Percentiles rank a stretch among this genome's conserved stretches.
Evolutionary conservation across 768 basidiomycete species (phyloP).

Genomic region (Suillus spraguei): DNA sequence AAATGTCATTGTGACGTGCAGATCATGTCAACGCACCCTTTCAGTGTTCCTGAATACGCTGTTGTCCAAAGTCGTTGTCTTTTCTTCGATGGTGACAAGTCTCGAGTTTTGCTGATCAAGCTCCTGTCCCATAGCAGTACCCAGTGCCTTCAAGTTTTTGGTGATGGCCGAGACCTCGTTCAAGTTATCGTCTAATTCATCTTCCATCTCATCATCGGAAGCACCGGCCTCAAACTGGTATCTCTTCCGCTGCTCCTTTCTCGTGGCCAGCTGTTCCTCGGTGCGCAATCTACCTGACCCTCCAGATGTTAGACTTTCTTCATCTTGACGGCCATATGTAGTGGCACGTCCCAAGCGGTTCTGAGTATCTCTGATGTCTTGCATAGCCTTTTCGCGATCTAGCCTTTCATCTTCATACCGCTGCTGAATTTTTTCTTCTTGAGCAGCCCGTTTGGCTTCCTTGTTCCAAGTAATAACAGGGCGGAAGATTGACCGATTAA

Average conservation of each 20-base stretch:
- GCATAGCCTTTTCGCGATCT: conserved; percentile 83
- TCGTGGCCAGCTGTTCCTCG: conserved; percentile 51
- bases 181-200: conserved; percentile 91
- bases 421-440: conserved; percentile 79
- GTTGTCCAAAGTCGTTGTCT: conserved; percentile 75
- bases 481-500: conserved; percentile 94
- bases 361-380: conserved; percentile 86
- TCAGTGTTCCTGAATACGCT: conserved; percentile 83
- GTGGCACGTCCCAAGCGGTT: conserved; percentile 79
- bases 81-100: conserved; percentile 75
- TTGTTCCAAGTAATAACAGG: conserved; percentile 94
- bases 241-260: conserved; percentile 74
- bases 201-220: conserved; percentile 93
- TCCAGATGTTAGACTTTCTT: conserved; percentile 37
- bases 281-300: conserved; percentile 46
- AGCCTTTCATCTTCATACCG: conserved; percentile 87
- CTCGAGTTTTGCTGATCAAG: conserved; percentile 84
- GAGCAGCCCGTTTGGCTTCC: conserved; percentile 82
- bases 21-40: conserved; percentile 50
- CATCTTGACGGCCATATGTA: conserved; percentile 56
- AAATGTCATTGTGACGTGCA: conserved; percentile 11
- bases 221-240: conserved; percentile 92
- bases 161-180: conserved; percentile 82
- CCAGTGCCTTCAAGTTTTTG: conserved; percentile 77
- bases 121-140: conserved; percentile 84